Conservation (phyloP, 2,329 filamentous ascomycete species). For the Thelonectria discophora region DNA sequence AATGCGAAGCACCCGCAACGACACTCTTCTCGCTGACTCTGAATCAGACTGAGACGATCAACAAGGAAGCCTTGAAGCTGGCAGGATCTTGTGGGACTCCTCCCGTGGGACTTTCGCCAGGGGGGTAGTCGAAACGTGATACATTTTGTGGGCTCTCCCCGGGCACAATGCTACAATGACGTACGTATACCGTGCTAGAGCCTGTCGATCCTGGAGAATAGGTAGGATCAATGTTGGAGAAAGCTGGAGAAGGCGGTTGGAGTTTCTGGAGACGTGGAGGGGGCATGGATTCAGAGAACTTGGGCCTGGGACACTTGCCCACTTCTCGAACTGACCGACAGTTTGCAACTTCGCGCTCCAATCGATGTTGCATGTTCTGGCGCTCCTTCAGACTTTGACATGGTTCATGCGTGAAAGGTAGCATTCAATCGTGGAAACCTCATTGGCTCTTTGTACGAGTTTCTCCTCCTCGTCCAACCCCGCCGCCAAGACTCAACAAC, state of each 20-base stretch:
- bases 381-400: not conserved
- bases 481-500: not conserved
- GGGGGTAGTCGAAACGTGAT: not conserved
- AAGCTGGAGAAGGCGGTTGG: not conserved
- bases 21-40: not conserved
- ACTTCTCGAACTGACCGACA: not conserved
- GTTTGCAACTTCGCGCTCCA: not conserved
- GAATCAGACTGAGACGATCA: not conserved
- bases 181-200: not conserved
- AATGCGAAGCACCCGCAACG: slow-evolving; percentile 4
- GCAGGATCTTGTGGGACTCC: slow-evolving; percentile 6
- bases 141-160: slow-evolving; percentile 6
- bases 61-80: slow-evolving; percentile 4
- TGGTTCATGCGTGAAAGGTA: not conserved
- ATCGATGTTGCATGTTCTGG: not conserved
- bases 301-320: not conserved
- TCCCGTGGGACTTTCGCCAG: not conserved
- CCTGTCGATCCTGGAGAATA: not conserved
- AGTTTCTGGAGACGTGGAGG: too few species aligned
- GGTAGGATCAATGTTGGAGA: not conserved
- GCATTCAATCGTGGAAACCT: not conserved
- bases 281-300: not conserved
- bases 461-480: too few species aligned
- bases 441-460: too few species aligned
- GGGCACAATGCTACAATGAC: slow-evolving; percentile 12